Evolutionary conservation across 495 filamentous ascomycete species (phyloP).

Genomic region (Cudoniella acicularis): DNA sequence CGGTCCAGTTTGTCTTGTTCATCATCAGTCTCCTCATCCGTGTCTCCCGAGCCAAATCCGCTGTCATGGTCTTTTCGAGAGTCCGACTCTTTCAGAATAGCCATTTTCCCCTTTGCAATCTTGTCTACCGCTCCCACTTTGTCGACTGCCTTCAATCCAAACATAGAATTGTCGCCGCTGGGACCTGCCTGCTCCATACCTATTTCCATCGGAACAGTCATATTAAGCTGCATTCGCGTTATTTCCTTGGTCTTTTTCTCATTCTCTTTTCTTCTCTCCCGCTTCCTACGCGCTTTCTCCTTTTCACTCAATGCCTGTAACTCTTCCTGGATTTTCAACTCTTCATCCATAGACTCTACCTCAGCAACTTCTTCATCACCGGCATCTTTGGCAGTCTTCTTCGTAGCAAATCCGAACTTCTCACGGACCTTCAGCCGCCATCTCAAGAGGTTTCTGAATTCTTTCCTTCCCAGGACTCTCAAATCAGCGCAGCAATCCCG

Average conservation of each 20-base stretch:
- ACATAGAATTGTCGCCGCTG: conserved; percentile 73
- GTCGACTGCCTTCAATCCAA: conserved; percentile 75
- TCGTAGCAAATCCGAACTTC: conserved; percentile 80
- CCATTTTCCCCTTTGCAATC: conserved; percentile 77
- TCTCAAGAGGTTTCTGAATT: conserved; percentile 87
- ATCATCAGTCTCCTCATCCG: conserved; percentile 63
- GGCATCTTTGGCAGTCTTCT: conserved; percentile 52
- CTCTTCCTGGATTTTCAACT: conserved; percentile 83
- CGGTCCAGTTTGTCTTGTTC: conserved; percentile 78
- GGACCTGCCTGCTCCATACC: conserved; percentile 87
- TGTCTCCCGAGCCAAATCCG: conserved; percentile 51
- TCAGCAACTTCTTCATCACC: conserved; percentile 70
- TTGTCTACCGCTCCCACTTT: conserved; percentile 64
- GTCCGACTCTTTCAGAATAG: conserved; percentile 48
- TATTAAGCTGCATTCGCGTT: conserved; percentile 90
- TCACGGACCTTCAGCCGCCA: conserved; percentile 91
- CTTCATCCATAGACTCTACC: conserved; percentile 88
- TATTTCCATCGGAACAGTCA: conserved; percentile 94
- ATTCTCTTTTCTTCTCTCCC: conserved; percentile 76
- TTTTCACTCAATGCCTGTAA: conserved; percentile 76
- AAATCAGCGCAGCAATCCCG: conserved; percentile 81
- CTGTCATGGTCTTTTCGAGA: conserved; percentile 57
- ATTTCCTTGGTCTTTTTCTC: conserved; percentile 89
- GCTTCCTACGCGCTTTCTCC: conserved; percentile 69
- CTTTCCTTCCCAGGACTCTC: conserved; percentile 86